Evolutionary conservation across 2,329 filamentous ascomycete genomes (phyloP).

Genomic region (Venturia asperata): DNA sequence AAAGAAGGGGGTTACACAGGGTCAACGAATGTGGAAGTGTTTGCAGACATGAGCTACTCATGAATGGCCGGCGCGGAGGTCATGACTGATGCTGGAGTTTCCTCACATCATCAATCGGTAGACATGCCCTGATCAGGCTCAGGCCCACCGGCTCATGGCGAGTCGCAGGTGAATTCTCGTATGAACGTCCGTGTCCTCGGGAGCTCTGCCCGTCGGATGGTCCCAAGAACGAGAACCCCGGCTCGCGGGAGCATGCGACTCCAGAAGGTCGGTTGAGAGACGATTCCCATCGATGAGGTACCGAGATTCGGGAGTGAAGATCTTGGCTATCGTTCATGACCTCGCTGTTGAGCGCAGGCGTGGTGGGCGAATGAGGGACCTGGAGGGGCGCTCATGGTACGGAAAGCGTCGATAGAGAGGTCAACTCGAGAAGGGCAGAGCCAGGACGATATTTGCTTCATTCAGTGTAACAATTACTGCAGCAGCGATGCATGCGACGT

Average conservation of each 20-base stretch:
- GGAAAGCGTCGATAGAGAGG: neutral
- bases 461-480: too few species aligned
- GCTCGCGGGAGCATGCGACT: neutral
- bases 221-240: too few species aligned
- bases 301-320: too few species aligned
- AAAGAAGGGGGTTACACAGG: slow-evolving; percentile 13
- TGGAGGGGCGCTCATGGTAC: neutral
- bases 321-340: neutral
- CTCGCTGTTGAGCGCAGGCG: neutral
- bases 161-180: neutral
- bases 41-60: slow-evolving; percentile 8
- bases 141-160: neutral
- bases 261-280: neutral
- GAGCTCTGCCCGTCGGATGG: neutral
- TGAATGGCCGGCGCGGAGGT: slow-evolving; percentile 10
- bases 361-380: neutral
- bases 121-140: neutral
- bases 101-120: slow-evolving; percentile 6
- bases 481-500: too few species aligned
- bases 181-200: neutral
- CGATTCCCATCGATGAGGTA: neutral
- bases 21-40: neutral
- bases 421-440: neutral
- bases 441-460: neutral
- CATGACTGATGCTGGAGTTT: neutral